phyloP scores from a whole-genome alignment of 2,329 filamentous ascomycete genomes.

The Aspergillus sp. region DNA sequence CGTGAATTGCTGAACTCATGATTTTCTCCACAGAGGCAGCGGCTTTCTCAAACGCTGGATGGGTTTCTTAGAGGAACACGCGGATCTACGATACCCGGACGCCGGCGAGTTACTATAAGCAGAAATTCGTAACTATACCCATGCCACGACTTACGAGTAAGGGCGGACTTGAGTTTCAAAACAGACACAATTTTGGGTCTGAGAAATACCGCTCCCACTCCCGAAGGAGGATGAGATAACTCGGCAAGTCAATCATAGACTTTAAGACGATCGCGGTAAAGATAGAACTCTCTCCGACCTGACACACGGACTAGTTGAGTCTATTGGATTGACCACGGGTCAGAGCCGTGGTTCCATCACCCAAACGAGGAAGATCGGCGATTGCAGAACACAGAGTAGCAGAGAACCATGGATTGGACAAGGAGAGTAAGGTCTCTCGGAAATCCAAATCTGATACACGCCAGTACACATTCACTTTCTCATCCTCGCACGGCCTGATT shows the following conservation, averaged over 20 bases:
- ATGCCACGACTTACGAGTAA: too few relatives aligned
- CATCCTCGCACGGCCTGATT: background rate
- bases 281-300: background rate
- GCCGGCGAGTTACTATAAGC: conserved; percentile 33
- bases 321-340: too few relatives aligned
- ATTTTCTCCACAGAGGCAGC: conserved; percentile 63
- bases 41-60: conserved; percentile 88
- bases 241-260: background rate
- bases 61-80: conserved; percentile 82
- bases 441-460: conserved; percentile 3
- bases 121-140: too few relatives aligned
- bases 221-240: background rate
- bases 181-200: background rate
- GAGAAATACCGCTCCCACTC: background rate
- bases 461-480: background rate
- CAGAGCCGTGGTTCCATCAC: too few relatives aligned
- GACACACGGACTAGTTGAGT: background rate
- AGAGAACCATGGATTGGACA: too few relatives aligned
- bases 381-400: too few relatives aligned
- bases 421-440: background rate
- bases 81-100: conserved; percentile 87
- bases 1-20: background rate
- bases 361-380: background rate
- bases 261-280: background rate
- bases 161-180: background rate